Base-by-base conservation (phyloP, 768 basidiomycete genomes). In the Lactarius quietus region DNA sequence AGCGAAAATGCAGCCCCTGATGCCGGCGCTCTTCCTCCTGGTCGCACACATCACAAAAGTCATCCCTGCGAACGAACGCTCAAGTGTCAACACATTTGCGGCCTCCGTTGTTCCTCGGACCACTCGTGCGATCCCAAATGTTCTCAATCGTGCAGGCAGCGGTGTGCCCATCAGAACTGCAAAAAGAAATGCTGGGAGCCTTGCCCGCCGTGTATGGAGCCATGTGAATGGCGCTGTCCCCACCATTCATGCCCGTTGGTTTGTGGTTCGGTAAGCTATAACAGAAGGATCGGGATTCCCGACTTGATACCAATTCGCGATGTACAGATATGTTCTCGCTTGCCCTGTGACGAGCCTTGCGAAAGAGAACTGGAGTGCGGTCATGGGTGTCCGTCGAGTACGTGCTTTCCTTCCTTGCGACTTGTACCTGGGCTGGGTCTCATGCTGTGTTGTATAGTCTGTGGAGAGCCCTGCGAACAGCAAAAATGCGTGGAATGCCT, bases 351-450 rank as follows among this genome's bases (percentile, higher is more conserved):
- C 57, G 54, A 68, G 38, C 70, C 70, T 1, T 80, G 79, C 62
- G 35, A 12, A 12, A 62, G 70, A n/a, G 23, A 17, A n/a, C 70
- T 80, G 2, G 1, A 28, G 2, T 80, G 79, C 61, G 78, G 78
- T 3, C 77, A 79, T 60, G 72, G 57, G 3, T 80, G 79, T 59
- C 77, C 77, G 18, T 79, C 78, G 3, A 65, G 78, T 79, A 57
- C 57, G 74, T 61, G 7, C 1, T 23, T 54, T 36, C 23, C 20
- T 2, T 41, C 6, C 33, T 8, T 43, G 10, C 8, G 23, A 5
- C 29, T 23, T 8, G 18, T 55, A 38, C n/a, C 12, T 31, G 23
- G 9, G 20, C 8, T 36, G 26, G 14, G 38, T 28, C 63, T 62
- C 8, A 66, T 28, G 53, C 31, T 45, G 55, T 29, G 31, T 33